A percentile compares a stretch with the other conserved stretches of the same genome.
Evolutionary conservation across 495 filamentous ascomycete genomes (phyloP).

Genomic region (Aspergillus bridgeri): DNA sequence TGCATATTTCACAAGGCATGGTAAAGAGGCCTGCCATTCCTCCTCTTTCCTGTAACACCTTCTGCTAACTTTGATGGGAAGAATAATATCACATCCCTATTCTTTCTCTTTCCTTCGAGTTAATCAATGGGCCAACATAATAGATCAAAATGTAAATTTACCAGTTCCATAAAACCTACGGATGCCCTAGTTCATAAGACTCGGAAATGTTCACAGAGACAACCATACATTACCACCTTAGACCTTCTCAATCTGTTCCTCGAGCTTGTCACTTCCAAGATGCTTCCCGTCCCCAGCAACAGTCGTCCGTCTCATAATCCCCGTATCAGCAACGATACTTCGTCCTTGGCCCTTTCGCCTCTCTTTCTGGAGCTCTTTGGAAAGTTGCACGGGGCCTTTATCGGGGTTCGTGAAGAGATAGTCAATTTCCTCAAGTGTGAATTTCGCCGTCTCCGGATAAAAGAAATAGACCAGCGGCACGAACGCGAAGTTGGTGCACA

Average conservation of each 20-base stretch:
- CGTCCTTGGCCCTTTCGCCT: slow-evolving; percentile 2
- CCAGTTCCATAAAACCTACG: no score
- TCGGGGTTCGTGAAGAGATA: slow-evolving; percentile 25
- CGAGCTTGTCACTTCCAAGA: not conserved
- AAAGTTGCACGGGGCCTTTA: slow-evolving; percentile 14
- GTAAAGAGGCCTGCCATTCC: no score
- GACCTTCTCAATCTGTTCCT: not conserved
- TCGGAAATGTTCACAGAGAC: no score
- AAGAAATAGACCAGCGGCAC: slow-evolving; percentile 44
- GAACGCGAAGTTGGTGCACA: slow-evolving; percentile 51
- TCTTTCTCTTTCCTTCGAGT: no score
- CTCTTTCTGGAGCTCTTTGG: slow-evolving; percentile 17
- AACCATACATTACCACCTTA: not conserved
- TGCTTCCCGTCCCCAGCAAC: not conserved
- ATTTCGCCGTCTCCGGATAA: slow-evolving; percentile 42
- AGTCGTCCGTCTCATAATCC: not conserved
- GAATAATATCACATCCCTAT: no score
- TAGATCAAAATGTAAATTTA: no score
- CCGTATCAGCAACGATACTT: not conserved
- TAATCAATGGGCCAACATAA: no score
- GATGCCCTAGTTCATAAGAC: no score
- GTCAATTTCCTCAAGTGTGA: slow-evolving; percentile 42
- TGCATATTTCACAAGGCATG: no score
- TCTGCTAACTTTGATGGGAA: no score
- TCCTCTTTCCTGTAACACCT: no score